Conservation (phyloP, 148 eudicot genomes). For the Vaccinium corymbosum region DNA sequence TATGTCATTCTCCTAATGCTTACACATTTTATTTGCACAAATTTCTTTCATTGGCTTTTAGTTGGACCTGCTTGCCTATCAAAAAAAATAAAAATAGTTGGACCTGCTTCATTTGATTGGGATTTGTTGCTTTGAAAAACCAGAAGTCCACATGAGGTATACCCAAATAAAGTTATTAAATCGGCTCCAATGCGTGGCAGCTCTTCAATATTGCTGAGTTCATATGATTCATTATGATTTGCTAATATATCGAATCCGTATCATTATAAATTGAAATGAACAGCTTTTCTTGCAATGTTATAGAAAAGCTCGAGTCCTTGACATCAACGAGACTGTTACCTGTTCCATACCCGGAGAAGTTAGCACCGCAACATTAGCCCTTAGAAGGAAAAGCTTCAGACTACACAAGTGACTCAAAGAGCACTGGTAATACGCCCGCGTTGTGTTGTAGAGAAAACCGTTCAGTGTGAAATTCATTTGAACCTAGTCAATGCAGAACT, state of each 20-base stretch:
- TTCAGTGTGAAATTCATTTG: conserved; percentile 46
- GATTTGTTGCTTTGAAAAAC: neutral
- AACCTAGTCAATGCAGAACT: conserved; percentile 32
- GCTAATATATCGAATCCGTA: neutral
- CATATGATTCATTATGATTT: neutral
- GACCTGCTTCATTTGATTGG: neutral
- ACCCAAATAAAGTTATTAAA: neutral
- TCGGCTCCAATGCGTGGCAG: neutral
- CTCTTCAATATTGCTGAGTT: too few relatives aligned
- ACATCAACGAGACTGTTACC: conserved; percentile 27
- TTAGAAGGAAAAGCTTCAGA: conserved; percentile 37
- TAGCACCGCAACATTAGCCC: conserved; percentile 36
- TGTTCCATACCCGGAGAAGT: conserved; percentile 43
- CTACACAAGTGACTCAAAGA: conserved; percentile 37
- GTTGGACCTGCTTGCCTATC: neutral
- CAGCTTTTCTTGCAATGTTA: neutral
- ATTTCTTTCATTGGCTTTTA: neutral
- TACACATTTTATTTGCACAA: neutral
- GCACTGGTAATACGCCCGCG: conserved; percentile 41
- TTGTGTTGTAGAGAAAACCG: conserved; percentile 40
- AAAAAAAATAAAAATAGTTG: too few relatives aligned
- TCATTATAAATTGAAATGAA: neutral
- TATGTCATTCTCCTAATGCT: neutral
- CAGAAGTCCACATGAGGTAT: neutral
- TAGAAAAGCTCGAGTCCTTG: neutral